Conservation (phyloP, 768 basidiomycete genomes). For the Naganishia friedmannii region DNA sequence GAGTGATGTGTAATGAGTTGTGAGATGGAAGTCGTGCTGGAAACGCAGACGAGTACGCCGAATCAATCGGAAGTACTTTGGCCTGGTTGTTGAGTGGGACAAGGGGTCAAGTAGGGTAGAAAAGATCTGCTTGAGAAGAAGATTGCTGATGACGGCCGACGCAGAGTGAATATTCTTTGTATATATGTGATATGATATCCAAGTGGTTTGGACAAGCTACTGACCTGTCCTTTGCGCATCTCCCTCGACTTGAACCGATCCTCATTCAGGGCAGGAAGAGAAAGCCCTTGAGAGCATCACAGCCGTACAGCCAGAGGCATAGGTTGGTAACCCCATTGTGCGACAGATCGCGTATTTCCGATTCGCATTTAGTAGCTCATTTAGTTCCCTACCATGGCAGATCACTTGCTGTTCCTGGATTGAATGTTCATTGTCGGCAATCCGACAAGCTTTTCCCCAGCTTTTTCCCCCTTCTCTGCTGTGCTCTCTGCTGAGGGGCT, state of each 20-base stretch:
- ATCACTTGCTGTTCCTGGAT: neutral
- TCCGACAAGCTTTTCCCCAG: neutral
- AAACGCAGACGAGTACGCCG: conserved; percentile 22
- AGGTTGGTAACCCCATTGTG: neutral
- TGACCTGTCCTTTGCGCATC: too few species aligned
- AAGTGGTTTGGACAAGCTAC: too few species aligned
- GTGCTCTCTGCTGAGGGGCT: too few species aligned
- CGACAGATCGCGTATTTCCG: neutral
- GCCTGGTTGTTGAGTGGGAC: neutral
- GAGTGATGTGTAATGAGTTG: neutral
- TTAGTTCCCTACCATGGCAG: neutral
- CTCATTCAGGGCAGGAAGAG: too few species aligned
- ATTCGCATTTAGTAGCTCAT: neutral
- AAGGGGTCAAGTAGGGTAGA: too few species aligned
- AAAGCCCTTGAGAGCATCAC: too few species aligned
- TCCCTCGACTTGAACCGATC: too few species aligned
- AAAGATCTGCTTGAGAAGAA: neutral
- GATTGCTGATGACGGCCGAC: neutral
- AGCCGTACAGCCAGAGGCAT: too few species aligned
- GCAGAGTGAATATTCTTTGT: too few species aligned
- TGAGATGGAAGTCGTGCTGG: neutral
- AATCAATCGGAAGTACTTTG: conserved; percentile 21
- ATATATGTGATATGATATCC: too few species aligned
- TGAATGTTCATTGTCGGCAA: neutral
- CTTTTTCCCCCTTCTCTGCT: neutral